Evolutionary conservation across 768 basidiomycete species (phyloP).

Genomic region (Boletellus ananas): DNA sequence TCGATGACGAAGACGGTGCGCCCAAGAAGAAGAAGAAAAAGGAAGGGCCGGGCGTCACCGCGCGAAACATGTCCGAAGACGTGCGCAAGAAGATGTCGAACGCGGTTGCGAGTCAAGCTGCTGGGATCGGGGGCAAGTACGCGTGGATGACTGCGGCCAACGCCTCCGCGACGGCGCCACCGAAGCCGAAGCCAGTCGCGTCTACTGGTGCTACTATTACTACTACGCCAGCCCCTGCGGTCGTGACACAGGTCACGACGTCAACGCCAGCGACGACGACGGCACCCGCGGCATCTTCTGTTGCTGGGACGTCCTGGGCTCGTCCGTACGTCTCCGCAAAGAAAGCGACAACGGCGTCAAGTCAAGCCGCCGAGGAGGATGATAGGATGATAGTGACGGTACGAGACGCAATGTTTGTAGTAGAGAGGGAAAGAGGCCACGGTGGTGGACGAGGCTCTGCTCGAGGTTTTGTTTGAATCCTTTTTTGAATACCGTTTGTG

Average conservation of each 20-base stretch:
- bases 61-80: constrained; percentile 88
- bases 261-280: constrained; percentile 32
- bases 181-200: constrained; percentile 34
- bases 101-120: constrained; percentile 82
- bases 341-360: constrained; percentile 35
- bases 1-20: constrained; percentile 50
- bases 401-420: constrained; percentile 81
- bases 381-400: constrained; percentile 59
- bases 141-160: constrained; percentile 82
- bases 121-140: constrained; percentile 80
- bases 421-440: constrained; percentile 80
- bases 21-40: constrained; percentile 81
- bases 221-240: constrained; percentile 31
- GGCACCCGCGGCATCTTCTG: constrained; percentile 27
- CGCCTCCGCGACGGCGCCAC: constrained; percentile 35
- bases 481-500: neutral
- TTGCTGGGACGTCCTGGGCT: constrained; percentile 46
- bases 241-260: constrained; percentile 23
- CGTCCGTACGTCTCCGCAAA: constrained; percentile 59
- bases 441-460: constrained; percentile 78
- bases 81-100: constrained; percentile 91
- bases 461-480: constrained; percentile 53
- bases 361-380: constrained; percentile 50
- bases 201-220: constrained; percentile 10
- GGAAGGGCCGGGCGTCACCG: constrained; percentile 79